Evolutionary conservation across 805 yeast species (phyloP), one percentile per base, ranked within the genome.

Genomic region (Starmerella gropengiesseri): DNA sequence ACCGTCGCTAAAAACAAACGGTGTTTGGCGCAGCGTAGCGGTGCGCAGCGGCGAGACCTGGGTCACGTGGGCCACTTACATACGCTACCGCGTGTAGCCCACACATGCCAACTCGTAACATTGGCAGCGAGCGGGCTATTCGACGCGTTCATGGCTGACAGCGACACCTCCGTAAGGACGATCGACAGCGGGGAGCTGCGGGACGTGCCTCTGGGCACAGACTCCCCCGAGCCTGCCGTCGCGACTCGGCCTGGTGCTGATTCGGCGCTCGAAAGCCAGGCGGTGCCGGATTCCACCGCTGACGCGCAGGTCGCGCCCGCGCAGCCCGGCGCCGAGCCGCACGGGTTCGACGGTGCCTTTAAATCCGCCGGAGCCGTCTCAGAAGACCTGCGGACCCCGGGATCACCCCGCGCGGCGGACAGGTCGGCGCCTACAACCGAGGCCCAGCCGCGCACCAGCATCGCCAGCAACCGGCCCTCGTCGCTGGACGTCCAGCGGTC

Each of bases 61-160:
- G n/a, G n/a, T n/a, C n/a, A n/a, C n/a, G n/a, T n/a, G n/a, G n/a
- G n/a, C n/a, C n/a, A n/a, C n/a, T n/a, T n/a, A n/a, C n/a, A n/a
- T n/a, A n/a, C n/a, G n/a, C n/a, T n/a, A n/a, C n/a, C 11, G 26
- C 26, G 26, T 11, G 26, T 23, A 11, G 26, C 7, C 11, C 11
- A 11, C 26, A 23, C 26, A 11, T 23, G 26, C 22, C 21, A n/a
- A 34, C 22, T 22, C 22, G 37, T 3, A 28, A 34, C 29, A 34
- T 4, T 16, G 37, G n/a, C 37, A 8, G 19, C 20, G 4, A 16
- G 13, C 29, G 29, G 14, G 37, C 29, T 16, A 14, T 16, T 20
- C 21, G 4, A 23, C 37, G 37, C 37, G 37, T 23, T 34, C 4
- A 34, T 34, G 37, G 37, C 37, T 34, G 37, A 34, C 23, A 34